Percentiles rank a stretch among this genome's conserved stretches.
phyloP scores from a whole-genome alignment of 805 yeast species.

The Zygoascus flipseniorum region DNA sequence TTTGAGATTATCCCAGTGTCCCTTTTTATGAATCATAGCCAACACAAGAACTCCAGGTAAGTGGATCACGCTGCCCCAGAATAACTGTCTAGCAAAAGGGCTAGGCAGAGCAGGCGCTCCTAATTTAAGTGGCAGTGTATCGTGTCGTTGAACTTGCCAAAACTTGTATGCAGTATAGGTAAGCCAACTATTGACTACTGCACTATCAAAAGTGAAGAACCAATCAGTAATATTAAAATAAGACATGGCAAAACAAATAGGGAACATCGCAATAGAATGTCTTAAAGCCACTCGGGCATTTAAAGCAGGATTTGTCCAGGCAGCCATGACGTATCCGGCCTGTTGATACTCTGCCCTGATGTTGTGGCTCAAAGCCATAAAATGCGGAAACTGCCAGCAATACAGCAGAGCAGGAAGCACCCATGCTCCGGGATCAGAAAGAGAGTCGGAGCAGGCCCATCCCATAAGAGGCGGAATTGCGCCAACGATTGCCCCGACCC shows the following conservation, averaged over 20 bases:
- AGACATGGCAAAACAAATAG: conserved; percentile 75
- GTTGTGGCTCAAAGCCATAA: conserved; percentile 83
- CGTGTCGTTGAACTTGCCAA: conserved; percentile 70
- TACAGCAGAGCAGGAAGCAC: conserved; percentile 78
- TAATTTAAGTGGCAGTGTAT: conserved; percentile 8
- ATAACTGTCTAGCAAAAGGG: conserved; percentile 69
- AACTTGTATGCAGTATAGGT: conserved; percentile 69
- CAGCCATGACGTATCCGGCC: conserved; percentile 98
- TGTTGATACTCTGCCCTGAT: conserved; percentile 78
- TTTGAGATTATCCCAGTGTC: conserved; percentile 80
- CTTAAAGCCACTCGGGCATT: conserved; percentile 92
- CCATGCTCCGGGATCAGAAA: conserved; percentile 90
- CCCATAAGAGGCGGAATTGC: conserved; percentile 99
- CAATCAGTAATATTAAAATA: conserved; percentile 78
- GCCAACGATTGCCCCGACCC: conserved; percentile 99
- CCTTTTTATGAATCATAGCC: conserved; percentile 92
- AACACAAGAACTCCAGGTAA: conserved; percentile 80
- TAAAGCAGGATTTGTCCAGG: conserved; percentile 81
- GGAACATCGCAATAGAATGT: conserved; percentile 88
- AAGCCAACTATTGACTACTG: conserved; percentile 79
- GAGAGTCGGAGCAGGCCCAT: conserved; percentile 75
- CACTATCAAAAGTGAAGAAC: conserved; percentile 72
- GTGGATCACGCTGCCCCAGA: conserved; percentile 94
- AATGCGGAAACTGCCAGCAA: conserved; percentile 99
- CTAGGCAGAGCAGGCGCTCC: conserved; percentile 31